phyloP scores from a whole-genome alignment of 306 rosid species.

The Corylus avellana region DNA sequence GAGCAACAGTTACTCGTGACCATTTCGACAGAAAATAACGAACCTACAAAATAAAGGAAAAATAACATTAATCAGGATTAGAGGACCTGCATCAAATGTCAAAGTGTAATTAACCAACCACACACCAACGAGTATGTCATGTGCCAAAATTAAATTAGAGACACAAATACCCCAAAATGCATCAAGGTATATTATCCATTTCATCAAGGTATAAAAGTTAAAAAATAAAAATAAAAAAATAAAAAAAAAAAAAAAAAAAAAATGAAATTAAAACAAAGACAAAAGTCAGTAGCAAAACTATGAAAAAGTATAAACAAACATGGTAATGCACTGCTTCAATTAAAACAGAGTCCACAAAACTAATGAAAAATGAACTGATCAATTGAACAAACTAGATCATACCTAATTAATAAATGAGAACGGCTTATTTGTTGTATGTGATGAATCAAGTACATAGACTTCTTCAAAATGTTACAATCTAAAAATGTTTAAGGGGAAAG shows the following conservation, averaged over 20 bases:
- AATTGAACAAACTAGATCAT: no score
- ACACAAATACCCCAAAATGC: not conserved
- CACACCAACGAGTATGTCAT: not conserved
- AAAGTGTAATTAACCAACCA: constrained; percentile 2
- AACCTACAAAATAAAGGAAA: constrained; percentile 48
- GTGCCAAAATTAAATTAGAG: not conserved
- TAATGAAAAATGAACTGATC: not conserved
- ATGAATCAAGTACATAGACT: not conserved
- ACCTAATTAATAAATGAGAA: no score
- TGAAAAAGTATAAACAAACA: no score
- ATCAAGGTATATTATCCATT: not conserved
- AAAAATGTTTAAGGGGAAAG: not conserved
- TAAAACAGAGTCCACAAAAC: not conserved
- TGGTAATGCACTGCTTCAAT: not conserved
- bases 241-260: no score
- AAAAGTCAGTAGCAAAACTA: not conserved
- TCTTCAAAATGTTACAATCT: no score
- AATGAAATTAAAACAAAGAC: not conserved
- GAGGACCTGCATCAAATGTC: constrained; percentile 1
- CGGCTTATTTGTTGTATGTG: no score
- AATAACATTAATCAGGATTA: constrained; percentile 15
- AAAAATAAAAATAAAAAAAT: no score
- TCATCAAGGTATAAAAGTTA: not conserved
- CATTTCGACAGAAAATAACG: constrained; percentile 56
- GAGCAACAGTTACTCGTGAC: constrained; percentile 43